Conservation (phyloP, 2,329 filamentous ascomycete genomes). For the Epicoccum nigrum region DNA sequence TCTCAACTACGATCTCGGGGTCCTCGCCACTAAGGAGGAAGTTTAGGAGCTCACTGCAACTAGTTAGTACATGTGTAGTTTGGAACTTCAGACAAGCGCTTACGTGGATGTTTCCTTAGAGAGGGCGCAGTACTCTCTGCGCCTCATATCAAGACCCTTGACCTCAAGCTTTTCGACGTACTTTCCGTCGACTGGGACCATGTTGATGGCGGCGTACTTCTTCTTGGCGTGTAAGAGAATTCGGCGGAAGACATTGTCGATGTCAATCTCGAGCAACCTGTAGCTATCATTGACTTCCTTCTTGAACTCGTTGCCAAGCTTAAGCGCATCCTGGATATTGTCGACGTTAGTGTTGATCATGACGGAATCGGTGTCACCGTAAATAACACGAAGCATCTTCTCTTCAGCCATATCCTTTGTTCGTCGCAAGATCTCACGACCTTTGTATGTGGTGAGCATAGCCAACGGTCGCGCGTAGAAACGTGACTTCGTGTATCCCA, state of each 20-base stretch:
- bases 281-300: conserved; percentile 93
- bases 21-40: conserved; percentile 95
- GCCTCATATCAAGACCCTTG: conserved; percentile 97
- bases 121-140: conserved; percentile 93
- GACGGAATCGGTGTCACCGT: conserved; percentile 98
- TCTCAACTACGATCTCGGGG: conserved; percentile 81
- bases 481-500: conserved; percentile 94
- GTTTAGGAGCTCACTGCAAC: conserved; percentile 74
- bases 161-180: conserved; percentile 95
- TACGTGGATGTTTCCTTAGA: conserved; percentile 89
- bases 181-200: conserved; percentile 86
- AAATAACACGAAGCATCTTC: conserved; percentile 91
- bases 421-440: conserved; percentile 93
- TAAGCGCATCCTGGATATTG: conserved; percentile 86
- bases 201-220: conserved; percentile 97
- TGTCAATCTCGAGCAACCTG: conserved; percentile 91
- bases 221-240: conserved; percentile 97
- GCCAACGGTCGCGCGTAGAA: conserved; percentile 96
- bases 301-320: conserved; percentile 94
- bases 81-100: conserved; percentile 23
- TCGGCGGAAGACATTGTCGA: conserved; percentile 94
- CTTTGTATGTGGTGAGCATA: conserved; percentile 95
- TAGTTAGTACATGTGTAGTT: conserved; percentile 12
- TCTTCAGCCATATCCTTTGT: conserved; percentile 96
- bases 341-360: conserved; percentile 99